Evolutionary conservation across 225 moss, liverwort and hornwort species (phyloP), one percentile per base, ranked within the genome.

Genomic region (Climacium dendroides): DNA sequence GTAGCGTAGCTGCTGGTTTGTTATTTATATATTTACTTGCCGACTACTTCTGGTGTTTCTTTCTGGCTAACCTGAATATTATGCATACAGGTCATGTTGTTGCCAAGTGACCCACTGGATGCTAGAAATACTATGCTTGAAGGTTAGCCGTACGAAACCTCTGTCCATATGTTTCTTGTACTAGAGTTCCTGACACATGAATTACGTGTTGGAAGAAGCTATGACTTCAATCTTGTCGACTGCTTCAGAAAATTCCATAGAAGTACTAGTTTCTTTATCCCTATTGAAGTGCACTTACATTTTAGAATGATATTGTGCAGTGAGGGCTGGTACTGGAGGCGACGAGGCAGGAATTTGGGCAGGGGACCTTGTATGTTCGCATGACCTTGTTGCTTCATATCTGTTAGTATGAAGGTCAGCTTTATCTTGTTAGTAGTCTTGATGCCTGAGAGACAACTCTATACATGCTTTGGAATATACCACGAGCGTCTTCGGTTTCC

Each of bases 301-400:
- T 74, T 52, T 82, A 81, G 45, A 85, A 47, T 84, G 26, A 85
- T 58, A 39, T 85, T 75, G 61, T 66, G 84, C 95, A 98, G 98
- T 98, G 80, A 95, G 99, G 87, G 99, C 99, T 85, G 97, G 99
- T 74, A 99, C 99, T 66, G 99, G 99, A 85, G 99, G 99, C 62
- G 99, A 99, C 80, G 99, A 99, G 90, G 99, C 99, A 70, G 99
- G 99, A 91, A 97, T 99, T 79, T 99, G 97, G 99, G 99, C 99
- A 81, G 97, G 99, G 80, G 99, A 99, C 90, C 99, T 99, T 93
- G 99, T 97, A 95, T 92, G 94, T 93, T 93, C 92, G 87, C 94
- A 88, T 85, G 87, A 81, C 93, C 90, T 92, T 92, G 83, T 90
- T 92, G 88, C 84, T 91, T 90, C 78, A 52, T 52, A 41, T 76